phyloP scores from a whole-genome alignment of 192 early-diverging fungal species.

The Cetraspora pellucida region DNA sequence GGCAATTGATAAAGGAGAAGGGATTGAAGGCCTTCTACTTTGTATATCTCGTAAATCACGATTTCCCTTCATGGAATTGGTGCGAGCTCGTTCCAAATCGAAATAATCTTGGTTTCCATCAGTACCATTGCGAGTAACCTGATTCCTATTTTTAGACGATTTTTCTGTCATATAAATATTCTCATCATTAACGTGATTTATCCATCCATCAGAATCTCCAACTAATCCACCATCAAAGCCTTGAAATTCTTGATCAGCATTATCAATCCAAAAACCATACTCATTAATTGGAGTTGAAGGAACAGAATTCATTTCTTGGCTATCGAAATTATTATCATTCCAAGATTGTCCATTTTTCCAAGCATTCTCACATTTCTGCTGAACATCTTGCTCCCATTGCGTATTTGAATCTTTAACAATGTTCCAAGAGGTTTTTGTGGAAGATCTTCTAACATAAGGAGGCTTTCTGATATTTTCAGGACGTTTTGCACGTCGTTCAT shows the following conservation, averaged over 20 bases:
- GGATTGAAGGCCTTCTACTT: slow-evolving; percentile 5
- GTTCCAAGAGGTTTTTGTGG: not conserved
- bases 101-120: not conserved
- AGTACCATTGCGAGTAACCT: not conserved
- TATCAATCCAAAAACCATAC: not conserved
- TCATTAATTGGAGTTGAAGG: slow-evolving; percentile 15
- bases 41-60: slow-evolving; percentile 18
- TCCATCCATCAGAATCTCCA: not conserved
- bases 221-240: slow-evolving; percentile 19
- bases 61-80: not conserved
- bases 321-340: not conserved
- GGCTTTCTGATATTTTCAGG: not conserved
- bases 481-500: not conserved
- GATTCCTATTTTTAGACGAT: not conserved
- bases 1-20: slow-evolving; percentile 26
- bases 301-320: not conserved
- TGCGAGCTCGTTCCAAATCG: not conserved
- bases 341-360: not conserved
- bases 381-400: not conserved
- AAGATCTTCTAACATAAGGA: not conserved
- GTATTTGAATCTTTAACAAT: not conserved
- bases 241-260: not conserved
- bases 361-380: not conserved
- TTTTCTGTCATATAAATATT: not conserved
- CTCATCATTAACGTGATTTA: slow-evolving; percentile 18